These are phyloP conservation scores for Helicostylum pulchrum DNA, from an alignment of 192 early-diverging fungal genomes.

Conservation along the genomic window DNA sequence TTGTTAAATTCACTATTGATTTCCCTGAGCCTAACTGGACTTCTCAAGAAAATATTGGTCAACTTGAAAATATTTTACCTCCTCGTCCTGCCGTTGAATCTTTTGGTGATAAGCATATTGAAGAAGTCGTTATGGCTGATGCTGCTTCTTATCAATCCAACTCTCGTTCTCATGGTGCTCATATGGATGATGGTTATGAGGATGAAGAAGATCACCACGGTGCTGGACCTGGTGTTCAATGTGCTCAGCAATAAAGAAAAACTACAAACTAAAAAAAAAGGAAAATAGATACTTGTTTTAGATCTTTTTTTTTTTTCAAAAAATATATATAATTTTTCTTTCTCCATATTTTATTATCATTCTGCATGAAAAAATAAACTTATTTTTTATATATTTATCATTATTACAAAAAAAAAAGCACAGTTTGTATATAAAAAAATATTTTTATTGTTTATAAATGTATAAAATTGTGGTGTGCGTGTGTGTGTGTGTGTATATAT, in stretches of 20 bases:
- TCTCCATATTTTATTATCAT: too few species aligned
- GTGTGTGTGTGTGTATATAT: too few species aligned
- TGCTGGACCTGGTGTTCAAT: constrained; percentile 33
- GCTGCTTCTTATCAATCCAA: constrained; percentile 28
- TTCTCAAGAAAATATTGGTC: constrained; percentile 60
- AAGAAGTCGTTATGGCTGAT: constrained; percentile 77
- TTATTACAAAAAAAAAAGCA: background rate
- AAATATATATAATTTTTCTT: background rate
- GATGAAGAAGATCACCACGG: constrained; percentile 30
- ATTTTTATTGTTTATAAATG: too few species aligned
- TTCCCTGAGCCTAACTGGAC: constrained; percentile 91
- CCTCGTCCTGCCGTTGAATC: constrained; percentile 56
- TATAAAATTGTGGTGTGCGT: too few species aligned
- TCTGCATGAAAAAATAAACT: background rate
- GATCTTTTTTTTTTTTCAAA: background rate
- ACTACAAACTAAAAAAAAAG: background rate
- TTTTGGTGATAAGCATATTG: constrained; percentile 56
- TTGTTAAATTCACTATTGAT: constrained; percentile 87
- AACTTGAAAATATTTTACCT: constrained; percentile 83
- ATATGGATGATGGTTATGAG: constrained; percentile 11
- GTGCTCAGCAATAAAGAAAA: constrained; percentile 36
- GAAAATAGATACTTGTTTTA: constrained; percentile 2
- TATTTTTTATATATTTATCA: constrained; percentile 9
- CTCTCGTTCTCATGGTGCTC: background rate
- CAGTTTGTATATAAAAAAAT: background rate